Evolutionary conservation across 2,329 filamentous ascomycete genomes (phyloP).

Genomic region (Fusarium brachygibbosum): DNA sequence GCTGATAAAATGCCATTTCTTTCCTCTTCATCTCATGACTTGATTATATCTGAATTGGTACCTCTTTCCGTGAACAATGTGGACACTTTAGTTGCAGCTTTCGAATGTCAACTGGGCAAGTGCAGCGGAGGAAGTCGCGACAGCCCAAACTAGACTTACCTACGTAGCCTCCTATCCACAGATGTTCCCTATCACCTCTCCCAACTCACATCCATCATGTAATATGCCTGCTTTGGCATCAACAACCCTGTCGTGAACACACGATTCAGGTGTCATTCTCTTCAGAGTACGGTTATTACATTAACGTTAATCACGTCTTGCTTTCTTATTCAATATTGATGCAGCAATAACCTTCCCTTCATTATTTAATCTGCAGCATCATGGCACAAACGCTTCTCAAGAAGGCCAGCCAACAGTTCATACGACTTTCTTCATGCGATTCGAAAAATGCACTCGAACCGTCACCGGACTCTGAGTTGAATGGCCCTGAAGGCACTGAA

Average conservation of each 20-base stretch:
- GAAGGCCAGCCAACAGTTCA: slow-evolving; percentile 47
- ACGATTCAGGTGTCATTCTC: slow-evolving; percentile 18
- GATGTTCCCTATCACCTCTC: background rate
- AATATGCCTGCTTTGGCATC: background rate
- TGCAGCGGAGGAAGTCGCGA: slow-evolving; percentile 2
- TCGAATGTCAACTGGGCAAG: background rate
- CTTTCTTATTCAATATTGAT: slow-evolving; percentile 24
- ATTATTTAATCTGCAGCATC: slow-evolving; percentile 34
- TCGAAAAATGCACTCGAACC: slow-evolving; percentile 22
- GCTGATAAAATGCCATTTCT: slow-evolving; percentile 40
- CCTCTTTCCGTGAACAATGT: background rate
- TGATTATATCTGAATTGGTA: background rate
- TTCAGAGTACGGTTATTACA: slow-evolving; percentile 4
- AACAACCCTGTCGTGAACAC: slow-evolving; percentile 4
- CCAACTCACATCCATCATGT: background rate
- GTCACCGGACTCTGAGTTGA: slow-evolving; percentile 13
- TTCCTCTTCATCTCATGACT: slow-evolving; percentile 12
- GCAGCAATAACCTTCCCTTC: slow-evolving; percentile 15
- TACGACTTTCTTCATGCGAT: slow-evolving; percentile 39
- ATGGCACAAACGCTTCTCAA: slow-evolving; percentile 50
- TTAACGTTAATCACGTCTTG: slow-evolving; percentile 4
- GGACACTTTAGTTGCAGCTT: background rate
- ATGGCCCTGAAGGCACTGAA: slow-evolving; percentile 18
- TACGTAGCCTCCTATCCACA: background rate
- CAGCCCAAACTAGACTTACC: background rate